These are phyloP conservation scores for Neofusicoccum ribis DNA, from an alignment of 2,329 filamentous ascomycete genomes.

Conservation along the genomic window DNA sequence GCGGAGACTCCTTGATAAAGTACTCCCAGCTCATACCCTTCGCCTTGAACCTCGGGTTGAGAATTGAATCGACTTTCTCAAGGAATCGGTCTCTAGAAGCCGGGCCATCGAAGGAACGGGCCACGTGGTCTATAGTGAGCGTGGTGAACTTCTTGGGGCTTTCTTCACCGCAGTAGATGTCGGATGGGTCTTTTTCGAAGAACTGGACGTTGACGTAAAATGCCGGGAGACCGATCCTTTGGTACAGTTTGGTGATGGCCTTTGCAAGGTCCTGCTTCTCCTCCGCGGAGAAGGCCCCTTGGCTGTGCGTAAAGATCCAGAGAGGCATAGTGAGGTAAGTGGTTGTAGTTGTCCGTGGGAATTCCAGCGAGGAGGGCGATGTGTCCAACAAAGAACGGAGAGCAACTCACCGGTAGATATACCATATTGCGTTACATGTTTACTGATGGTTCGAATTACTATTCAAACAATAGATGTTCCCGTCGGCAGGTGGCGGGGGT, in stretches of 20 bases:
- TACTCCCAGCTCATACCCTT: conserved; percentile 47
- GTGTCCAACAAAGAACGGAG: too few species aligned
- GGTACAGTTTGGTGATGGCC: conserved; percentile 44
- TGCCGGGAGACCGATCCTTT: conserved; percentile 35
- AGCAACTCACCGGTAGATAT: too few species aligned
- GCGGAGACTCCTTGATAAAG: conserved; percentile 44
- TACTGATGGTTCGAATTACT: background rate
- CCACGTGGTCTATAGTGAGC: background rate
- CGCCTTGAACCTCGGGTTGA: conserved; percentile 40
- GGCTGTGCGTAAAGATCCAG: conserved; percentile 43
- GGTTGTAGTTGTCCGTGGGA: background rate
- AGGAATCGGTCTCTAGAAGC: conserved; percentile 21
- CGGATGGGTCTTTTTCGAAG: conserved; percentile 27
- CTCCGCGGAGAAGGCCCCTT: conserved; percentile 32
- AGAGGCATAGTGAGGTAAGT: conserved; percentile 38
- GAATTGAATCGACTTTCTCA: conserved; percentile 30
- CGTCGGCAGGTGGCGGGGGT: background rate
- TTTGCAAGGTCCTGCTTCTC: conserved; percentile 33
- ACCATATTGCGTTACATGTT: background rate
- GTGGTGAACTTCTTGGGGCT: background rate
- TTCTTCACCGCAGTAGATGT: conserved; percentile 33
- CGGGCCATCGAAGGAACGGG: background rate
- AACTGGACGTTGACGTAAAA: conserved; percentile 47
- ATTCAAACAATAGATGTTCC: background rate
- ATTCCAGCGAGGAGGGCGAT: background rate